Evolutionary conservation across 139 green algal genomes (phyloP).

Genomic region (Pedinophyceae sp.): DNA sequence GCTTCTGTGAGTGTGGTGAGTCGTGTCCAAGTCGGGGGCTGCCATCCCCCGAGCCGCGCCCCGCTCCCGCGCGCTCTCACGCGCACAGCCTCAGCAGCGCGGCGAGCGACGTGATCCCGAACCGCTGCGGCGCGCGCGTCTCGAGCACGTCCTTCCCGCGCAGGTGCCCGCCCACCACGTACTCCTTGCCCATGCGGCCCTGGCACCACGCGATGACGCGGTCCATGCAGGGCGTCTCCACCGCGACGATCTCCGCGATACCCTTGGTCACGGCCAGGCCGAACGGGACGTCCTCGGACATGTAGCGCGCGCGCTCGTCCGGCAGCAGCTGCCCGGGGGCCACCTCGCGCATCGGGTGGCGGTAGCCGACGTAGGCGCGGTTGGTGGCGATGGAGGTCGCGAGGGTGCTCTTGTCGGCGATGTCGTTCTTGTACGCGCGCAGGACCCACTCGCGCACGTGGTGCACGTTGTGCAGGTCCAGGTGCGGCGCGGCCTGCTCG

Average conservation of each 20-base stretch:
- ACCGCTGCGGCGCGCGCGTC: conserved; percentile 1
- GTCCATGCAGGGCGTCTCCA: conserved; percentile 7
- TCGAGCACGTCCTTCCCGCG: neutral
- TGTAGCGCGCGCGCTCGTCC: neutral
- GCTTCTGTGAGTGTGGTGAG: too few species aligned
- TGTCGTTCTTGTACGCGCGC: conserved; percentile 5
- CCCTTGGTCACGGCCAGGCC: conserved; percentile 4
- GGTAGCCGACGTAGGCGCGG: conserved; percentile 1
- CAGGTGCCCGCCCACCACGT: neutral
- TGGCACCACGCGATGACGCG: conserved; percentile 5
- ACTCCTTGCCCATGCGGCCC: conserved; percentile 4
- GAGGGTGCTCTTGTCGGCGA: conserved; percentile 1
- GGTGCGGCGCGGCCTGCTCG: too few species aligned
- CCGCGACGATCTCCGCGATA: conserved; percentile 5
- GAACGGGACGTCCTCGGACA: conserved; percentile 8
- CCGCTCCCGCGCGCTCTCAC: too few species aligned
- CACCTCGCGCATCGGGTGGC: neutral
- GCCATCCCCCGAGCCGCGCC: too few species aligned
- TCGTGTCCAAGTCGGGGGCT: too few species aligned
- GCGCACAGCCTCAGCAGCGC: too few species aligned
- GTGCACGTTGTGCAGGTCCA: too few species aligned
- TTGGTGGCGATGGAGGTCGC: conserved; percentile 3
- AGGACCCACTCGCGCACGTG: too few species aligned
- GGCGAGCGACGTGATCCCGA: neutral
- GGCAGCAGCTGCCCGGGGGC: conserved; percentile 1